Evolutionary conservation across 2,329 filamentous ascomycete genomes (phyloP).

Genomic region (Pseudocercospora cruenta): DNA sequence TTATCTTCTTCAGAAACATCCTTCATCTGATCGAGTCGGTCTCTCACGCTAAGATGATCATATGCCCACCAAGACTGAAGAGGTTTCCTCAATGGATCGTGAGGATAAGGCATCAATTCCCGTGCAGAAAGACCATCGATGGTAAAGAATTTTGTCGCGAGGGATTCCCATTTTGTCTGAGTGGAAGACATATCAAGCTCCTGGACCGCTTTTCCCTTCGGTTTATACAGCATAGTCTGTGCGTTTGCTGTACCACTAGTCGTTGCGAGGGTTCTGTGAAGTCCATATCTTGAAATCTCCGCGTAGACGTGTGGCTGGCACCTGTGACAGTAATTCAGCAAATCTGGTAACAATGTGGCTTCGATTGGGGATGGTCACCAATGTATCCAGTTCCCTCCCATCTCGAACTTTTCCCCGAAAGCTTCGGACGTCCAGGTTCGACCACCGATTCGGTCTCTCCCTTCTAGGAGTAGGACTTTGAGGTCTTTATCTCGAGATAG

Average conservation of each 20-base stretch:
- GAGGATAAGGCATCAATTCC: slow-evolving; percentile 43
- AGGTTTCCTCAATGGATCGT: slow-evolving; percentile 38
- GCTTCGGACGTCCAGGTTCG: slow-evolving; percentile 53
- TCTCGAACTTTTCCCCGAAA: slow-evolving; percentile 50
- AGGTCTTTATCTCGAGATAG: slow-evolving; percentile 36
- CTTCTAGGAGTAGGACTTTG: slow-evolving; percentile 52
- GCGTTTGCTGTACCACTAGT: not conserved
- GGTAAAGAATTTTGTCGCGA: slow-evolving; percentile 38
- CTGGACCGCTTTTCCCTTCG: not conserved
- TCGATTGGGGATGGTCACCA: not conserved
- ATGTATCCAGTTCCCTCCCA: slow-evolving; percentile 56
- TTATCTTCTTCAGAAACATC: slow-evolving; percentile 28
- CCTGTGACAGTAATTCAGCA: not conserved
- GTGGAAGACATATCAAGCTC: not conserved
- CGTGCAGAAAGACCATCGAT: slow-evolving; percentile 38
- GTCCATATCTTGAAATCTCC: slow-evolving; percentile 38
- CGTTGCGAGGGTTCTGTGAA: slow-evolving; percentile 22
- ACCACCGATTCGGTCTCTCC: slow-evolving; percentile 54
- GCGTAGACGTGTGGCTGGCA: slow-evolving; percentile 37
- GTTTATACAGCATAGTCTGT: not conserved
- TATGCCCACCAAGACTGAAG: slow-evolving; percentile 35
- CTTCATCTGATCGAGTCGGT: slow-evolving; percentile 37
- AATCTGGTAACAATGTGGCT: too few relatives aligned
- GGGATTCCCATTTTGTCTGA: slow-evolving; percentile 1
- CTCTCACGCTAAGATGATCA: slow-evolving; percentile 35